Evolutionary conservation across 2,329 filamentous ascomycete genomes (phyloP).

Genomic region (Botrytis byssoidea): DNA sequence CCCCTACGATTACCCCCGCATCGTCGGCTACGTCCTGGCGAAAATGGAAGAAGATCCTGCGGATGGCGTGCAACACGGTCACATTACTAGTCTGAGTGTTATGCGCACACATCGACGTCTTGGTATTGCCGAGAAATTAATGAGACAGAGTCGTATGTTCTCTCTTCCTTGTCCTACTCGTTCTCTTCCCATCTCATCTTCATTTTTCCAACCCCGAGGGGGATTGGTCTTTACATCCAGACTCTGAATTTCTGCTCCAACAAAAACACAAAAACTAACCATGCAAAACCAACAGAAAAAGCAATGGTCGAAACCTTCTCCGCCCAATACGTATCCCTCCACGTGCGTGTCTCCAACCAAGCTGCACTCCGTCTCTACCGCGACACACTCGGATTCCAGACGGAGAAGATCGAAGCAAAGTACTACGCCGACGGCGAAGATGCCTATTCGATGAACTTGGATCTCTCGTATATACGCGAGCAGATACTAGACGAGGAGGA

Average conservation of each 20-base stretch:
- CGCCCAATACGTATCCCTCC: slow-evolving; percentile 89
- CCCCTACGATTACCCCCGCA: slow-evolving; percentile 89
- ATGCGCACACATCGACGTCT: slow-evolving; percentile 93
- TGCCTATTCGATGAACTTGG: slow-evolving; percentile 89
- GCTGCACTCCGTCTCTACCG: slow-evolving; percentile 91
- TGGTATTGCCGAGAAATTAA: slow-evolving; percentile 94
- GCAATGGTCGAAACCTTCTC: slow-evolving; percentile 96
- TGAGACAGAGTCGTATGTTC: slow-evolving; percentile 86
- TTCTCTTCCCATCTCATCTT: background rate
- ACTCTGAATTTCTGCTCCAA: too few relatives aligned
- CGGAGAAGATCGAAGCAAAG: slow-evolving; percentile 80
- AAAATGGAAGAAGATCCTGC: slow-evolving; percentile 99
- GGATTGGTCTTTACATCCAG: background rate
- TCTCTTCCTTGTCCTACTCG: background rate
- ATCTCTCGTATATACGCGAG: slow-evolving; percentile 61
- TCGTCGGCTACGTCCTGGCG: slow-evolving; percentile 97
- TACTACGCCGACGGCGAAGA: slow-evolving; percentile 99
- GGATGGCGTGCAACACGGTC: slow-evolving; percentile 88
- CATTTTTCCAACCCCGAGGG: too few relatives aligned
- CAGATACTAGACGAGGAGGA: slow-evolving; percentile 47
- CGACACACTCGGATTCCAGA: slow-evolving; percentile 84
- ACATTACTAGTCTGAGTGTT: slow-evolving; percentile 92
- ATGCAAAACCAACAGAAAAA: slow-evolving; percentile 56
- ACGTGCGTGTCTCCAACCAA: slow-evolving; percentile 91
- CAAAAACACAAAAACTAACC: background rate